Percentiles rank a stretch among this genome's conserved stretches.
Conservation (phyloP, 805 yeast species). For the Saccharomyces jurei region DNA sequence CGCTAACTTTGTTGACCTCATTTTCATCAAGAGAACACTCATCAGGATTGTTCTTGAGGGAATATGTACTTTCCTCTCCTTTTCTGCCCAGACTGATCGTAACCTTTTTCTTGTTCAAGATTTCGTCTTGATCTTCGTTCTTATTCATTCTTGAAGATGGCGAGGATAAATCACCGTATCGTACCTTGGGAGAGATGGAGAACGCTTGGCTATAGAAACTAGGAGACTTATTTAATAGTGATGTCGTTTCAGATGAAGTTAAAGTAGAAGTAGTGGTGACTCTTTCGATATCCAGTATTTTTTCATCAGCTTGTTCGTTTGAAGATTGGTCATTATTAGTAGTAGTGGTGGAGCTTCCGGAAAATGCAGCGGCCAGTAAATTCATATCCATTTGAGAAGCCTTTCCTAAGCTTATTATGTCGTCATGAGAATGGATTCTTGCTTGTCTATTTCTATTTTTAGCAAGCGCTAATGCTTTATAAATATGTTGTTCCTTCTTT, state of each 20-base stretch:
- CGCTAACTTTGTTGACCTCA: not conserved
- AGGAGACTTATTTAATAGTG: not conserved
- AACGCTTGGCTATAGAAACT: not conserved
- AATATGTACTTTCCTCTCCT: not conserved
- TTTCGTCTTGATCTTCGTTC: not conserved
- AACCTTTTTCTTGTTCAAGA: not conserved
- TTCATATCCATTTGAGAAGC: conserved; percentile 5
- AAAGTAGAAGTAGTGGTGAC: not conserved
- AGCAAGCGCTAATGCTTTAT: conserved; percentile 8
- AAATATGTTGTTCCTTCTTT: conserved; percentile 6
- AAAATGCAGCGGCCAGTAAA: not conserved
- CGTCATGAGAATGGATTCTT: conserved; percentile 26
- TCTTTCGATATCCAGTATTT: not conserved
- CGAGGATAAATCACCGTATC: conserved; percentile 2
- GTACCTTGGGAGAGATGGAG: not conserved
- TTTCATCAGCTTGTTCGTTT: not conserved
- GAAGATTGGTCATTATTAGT: not conserved
- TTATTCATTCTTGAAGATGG: not conserved
- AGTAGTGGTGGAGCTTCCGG: not conserved
- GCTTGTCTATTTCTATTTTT: conserved; percentile 23
- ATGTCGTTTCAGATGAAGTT: not conserved
- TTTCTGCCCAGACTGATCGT: not conserved
- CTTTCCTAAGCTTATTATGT: conserved; percentile 15
- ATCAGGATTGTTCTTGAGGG: not conserved
- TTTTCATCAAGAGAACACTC: not conserved